Percentiles rank a stretch among this genome's conserved stretches.
These are phyloP conservation scores for Spathaspora gorwiae DNA, from an alignment of 805 yeast genomes.

Conservation along the genomic window DNA sequence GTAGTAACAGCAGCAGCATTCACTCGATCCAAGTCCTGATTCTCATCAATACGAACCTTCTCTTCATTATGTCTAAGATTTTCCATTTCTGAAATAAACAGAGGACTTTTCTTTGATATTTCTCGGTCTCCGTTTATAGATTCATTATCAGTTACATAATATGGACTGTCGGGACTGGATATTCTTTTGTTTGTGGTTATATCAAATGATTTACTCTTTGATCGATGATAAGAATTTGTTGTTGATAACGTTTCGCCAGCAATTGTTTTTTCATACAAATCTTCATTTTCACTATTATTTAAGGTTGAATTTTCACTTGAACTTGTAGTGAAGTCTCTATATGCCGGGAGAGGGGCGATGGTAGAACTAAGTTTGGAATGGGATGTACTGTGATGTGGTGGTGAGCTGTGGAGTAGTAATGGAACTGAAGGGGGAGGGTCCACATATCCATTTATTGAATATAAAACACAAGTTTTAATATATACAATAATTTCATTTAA, in stretches of 20 bases:
- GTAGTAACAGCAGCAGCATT: not conserved
- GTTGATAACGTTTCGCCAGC: not conserved
- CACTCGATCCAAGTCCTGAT: not conserved
- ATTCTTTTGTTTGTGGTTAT: too few relatives aligned
- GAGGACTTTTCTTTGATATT: not conserved
- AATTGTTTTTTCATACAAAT: conserved; percentile 8
- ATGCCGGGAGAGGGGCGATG: too few relatives aligned
- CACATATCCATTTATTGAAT: not conserved
- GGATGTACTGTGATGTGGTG: too few relatives aligned
- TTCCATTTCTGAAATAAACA: conserved; percentile 19
- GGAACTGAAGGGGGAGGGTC: not conserved
- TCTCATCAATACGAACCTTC: not conserved
- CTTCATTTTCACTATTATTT: conserved; percentile 4
- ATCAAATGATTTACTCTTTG: too few relatives aligned
- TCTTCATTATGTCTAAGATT: conserved; percentile 29
- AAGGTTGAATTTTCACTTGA: not conserved
- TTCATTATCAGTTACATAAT: too few relatives aligned
- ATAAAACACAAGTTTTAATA: conserved; percentile 8
- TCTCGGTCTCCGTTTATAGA: too few relatives aligned
- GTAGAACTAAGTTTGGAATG: too few relatives aligned
- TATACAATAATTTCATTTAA: conserved; percentile 23
- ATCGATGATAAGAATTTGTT: not conserved
- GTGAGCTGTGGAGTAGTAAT: too few relatives aligned
- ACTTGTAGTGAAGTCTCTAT: too few relatives aligned
- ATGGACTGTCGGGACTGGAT: too few relatives aligned